Evolutionary conservation across 352 stramenopile genomes (phyloP).

Genomic region (Globisporangium paddicum): DNA sequence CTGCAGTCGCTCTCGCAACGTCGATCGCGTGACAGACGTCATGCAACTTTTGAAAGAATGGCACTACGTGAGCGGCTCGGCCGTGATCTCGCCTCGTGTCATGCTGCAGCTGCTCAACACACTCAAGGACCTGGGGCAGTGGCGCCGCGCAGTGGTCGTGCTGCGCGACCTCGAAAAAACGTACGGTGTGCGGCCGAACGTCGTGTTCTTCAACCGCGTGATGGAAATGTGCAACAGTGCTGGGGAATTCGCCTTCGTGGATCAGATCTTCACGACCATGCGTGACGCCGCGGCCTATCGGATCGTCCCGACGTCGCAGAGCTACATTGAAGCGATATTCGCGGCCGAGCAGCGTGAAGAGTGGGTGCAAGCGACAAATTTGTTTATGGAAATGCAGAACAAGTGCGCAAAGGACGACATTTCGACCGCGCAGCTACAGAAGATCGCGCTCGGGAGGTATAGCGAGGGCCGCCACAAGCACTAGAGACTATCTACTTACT

Average conservation of each 20-base stretch:
- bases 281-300: slow-evolving; percentile 39
- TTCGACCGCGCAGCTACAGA: slow-evolving; percentile 35
- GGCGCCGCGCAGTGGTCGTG: slow-evolving; percentile 39
- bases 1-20: slow-evolving; percentile 23
- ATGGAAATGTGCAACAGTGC: slow-evolving; percentile 69
- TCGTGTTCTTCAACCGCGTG: slow-evolving; percentile 42
- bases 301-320: slow-evolving; percentile 42
- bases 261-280: slow-evolving; percentile 72
- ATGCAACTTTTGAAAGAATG: slow-evolving; percentile 31
- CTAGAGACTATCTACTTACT: slow-evolving; percentile 5
- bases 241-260: slow-evolving; percentile 38
- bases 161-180: slow-evolving; percentile 33
- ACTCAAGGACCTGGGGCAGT: slow-evolving; percentile 40
- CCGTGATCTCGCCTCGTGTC: slow-evolving; percentile 18
- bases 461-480: slow-evolving; percentile 26
- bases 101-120: slow-evolving; percentile 43
- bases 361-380: slow-evolving; percentile 58
- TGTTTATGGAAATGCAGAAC: slow-evolving; percentile 76
- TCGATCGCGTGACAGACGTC: slow-evolving; percentile 31
- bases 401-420: slow-evolving; percentile 50
- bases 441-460: slow-evolving; percentile 66
- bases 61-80: slow-evolving; percentile 16
- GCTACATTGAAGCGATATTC: slow-evolving; percentile 75
- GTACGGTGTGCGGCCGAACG: slow-evolving; percentile 42
- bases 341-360: slow-evolving; percentile 58